Conservation (phyloP, 768 basidiomycete species). For the Daedaleopsis sinensis region DNA sequence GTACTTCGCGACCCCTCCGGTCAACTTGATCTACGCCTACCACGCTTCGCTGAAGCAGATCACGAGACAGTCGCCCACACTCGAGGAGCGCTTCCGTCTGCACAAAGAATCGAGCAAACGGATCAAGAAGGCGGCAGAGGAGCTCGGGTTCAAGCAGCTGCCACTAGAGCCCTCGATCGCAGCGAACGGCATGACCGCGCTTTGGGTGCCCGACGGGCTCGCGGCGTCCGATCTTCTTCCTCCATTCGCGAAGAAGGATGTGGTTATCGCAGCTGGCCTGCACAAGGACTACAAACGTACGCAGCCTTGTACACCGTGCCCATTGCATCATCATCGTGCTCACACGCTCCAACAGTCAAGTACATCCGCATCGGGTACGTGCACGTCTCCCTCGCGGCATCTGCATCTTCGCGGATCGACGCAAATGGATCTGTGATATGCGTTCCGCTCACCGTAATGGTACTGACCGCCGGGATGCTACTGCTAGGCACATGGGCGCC, state of each 20-base stretch:
- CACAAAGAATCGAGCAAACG: slow-evolving; percentile 72
- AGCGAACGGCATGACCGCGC: slow-evolving; percentile 95
- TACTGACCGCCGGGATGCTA: slow-evolving; percentile 29
- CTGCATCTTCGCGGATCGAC: not conserved
- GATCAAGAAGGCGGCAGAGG: slow-evolving; percentile 66
- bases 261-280: slow-evolving; percentile 88
- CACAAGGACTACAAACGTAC: slow-evolving; percentile 83
- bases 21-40: slow-evolving; percentile 93
- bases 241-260: slow-evolving; percentile 65
- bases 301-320: slow-evolving; percentile 11
- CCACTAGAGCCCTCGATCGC: slow-evolving; percentile 61
- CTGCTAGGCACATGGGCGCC: slow-evolving; percentile 82
- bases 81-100: slow-evolving; percentile 75
- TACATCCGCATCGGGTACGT: slow-evolving; percentile 90
- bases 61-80: slow-evolving; percentile 58
- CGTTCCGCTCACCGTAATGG: not conserved
- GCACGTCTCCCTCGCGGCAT: slow-evolving; percentile 26
- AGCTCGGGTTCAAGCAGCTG: slow-evolving; percentile 75
- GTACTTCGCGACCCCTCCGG: slow-evolving; percentile 96
- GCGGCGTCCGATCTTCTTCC: slow-evolving; percentile 76
- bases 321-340: slow-evolving; percentile 1
- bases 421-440: not conserved
- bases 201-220: slow-evolving; percentile 87
- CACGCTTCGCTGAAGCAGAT: slow-evolving; percentile 80
- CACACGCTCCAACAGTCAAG: slow-evolving; percentile 50